Percentiles rank a stretch among this genome's conserved stretches.
phyloP scores from a whole-genome alignment of 257 asterid genomes.

The Solanum piurae region DNA sequence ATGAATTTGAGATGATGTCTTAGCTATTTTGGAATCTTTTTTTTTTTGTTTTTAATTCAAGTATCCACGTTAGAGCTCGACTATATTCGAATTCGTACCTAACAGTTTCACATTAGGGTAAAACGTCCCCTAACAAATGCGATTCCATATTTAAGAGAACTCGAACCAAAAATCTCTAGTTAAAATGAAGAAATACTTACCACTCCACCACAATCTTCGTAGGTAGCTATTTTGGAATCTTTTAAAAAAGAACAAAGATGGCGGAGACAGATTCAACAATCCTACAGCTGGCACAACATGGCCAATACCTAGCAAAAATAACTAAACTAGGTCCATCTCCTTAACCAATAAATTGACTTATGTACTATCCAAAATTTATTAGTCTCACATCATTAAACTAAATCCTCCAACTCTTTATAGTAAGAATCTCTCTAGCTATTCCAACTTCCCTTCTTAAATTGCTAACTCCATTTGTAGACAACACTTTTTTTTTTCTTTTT shows the following conservation, averaged over 20 bases:
- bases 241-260: constrained; percentile 2
- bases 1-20: neutral
- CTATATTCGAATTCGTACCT: too few relatives aligned
- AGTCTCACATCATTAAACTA: neutral
- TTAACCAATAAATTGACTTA: neutral
- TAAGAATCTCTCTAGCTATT: neutral
- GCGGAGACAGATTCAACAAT: constrained; percentile 19
- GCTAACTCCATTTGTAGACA: neutral
- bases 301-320: neutral
- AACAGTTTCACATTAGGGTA: neutral
- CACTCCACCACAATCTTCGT: too few relatives aligned
- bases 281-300: constrained; percentile 14
- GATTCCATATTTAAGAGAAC: neutral
- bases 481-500: neutral
- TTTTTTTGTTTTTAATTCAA: too few relatives aligned
- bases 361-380: neutral
- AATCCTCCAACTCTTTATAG: neutral
- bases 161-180: too few relatives aligned
- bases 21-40: neutral
- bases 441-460: neutral
- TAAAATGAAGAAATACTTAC: too few relatives aligned
- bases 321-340: neutral
- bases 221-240: constrained; percentile 6
- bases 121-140: neutral
- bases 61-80: neutral